Evolutionary conservation across 805 yeast species (phyloP).

Genomic region (Candida vaughaniae): DNA sequence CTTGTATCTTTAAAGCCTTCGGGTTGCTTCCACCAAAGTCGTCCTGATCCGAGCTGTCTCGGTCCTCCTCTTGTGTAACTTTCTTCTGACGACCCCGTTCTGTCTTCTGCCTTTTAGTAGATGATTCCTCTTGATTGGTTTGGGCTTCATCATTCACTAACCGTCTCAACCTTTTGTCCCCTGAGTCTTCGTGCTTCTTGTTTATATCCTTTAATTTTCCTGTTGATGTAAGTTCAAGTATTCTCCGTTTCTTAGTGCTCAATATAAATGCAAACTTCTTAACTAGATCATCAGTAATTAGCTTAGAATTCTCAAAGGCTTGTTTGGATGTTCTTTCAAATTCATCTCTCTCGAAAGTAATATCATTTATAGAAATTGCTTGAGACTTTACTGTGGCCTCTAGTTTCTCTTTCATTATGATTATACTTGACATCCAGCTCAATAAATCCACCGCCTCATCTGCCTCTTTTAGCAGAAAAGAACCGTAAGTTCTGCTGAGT

Average conservation of each 20-base stretch:
- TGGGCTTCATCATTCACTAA: no score
- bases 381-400: no score
- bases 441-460: slow-evolving; percentile 23
- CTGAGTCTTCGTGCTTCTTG: background rate
- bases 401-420: slow-evolving; percentile 1
- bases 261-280: slow-evolving; percentile 5
- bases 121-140: no score
- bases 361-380: slow-evolving; percentile 8
- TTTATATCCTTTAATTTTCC: slow-evolving; percentile 2
- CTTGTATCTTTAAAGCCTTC: background rate
- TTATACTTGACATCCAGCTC: slow-evolving; percentile 22
- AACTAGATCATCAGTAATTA: slow-evolving; percentile 1
- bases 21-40: background rate
- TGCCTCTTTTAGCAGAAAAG: slow-evolving; percentile 18
- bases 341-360: slow-evolving; percentile 9
- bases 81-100: no score
- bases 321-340: background rate
- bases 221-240: slow-evolving; percentile 1
- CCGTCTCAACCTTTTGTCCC: background rate
- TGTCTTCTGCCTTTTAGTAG: background rate
- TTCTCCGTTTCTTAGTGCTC: slow-evolving; percentile 11
- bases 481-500: slow-evolving; percentile 27
- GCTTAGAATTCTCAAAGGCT: background rate
- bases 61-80: background rate
- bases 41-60: background rate